phyloP scores from a whole-genome alignment of 495 filamentous ascomycete species.

The Xylona heveae region DNA sequence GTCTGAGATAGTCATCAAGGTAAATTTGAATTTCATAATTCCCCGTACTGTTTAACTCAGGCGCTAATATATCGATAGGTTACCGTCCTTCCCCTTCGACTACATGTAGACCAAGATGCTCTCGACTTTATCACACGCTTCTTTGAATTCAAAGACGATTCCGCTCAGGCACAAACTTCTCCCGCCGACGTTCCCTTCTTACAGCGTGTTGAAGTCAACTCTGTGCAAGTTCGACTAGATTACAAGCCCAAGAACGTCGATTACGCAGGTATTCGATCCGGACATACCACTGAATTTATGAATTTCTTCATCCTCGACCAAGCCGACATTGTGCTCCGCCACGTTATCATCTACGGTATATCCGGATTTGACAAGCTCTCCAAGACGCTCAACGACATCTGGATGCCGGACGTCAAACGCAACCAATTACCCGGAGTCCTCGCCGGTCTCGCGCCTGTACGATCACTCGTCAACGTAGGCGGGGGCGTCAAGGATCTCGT shows the following conservation, averaged over 20 bases:
- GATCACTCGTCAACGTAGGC: constrained; percentile 76
- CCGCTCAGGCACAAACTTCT: constrained; percentile 20
- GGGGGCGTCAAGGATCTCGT: constrained; percentile 70
- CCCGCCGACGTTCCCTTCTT: constrained; percentile 67
- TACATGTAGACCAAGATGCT: constrained; percentile 96
- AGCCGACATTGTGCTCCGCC: constrained; percentile 66
- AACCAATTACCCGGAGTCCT: constrained; percentile 82
- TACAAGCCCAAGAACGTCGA: constrained; percentile 97
- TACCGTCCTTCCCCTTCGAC: constrained; percentile 62
- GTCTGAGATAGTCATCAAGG: constrained; percentile 74
- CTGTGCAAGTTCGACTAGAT: constrained; percentile 66
- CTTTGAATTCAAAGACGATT: constrained; percentile 89
- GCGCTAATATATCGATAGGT: constrained; percentile 23
- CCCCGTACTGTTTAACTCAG: neutral
- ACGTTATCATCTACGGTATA: constrained; percentile 80
- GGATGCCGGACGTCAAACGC: constrained; percentile 83
- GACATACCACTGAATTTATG: constrained; percentile 98
- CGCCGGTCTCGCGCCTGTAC: constrained; percentile 73
- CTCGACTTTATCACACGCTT: constrained; percentile 93
- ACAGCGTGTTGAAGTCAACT: constrained; percentile 71
- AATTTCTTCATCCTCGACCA: constrained; percentile 90
- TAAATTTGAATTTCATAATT: constrained; percentile 11
- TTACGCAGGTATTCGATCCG: constrained; percentile 83
- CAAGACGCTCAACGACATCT: constrained; percentile 78
- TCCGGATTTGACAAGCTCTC: constrained; percentile 77